Base-by-base conservation (phyloP, 495 filamentous ascomycete species). In the Aspergillus hancockii region DNA sequence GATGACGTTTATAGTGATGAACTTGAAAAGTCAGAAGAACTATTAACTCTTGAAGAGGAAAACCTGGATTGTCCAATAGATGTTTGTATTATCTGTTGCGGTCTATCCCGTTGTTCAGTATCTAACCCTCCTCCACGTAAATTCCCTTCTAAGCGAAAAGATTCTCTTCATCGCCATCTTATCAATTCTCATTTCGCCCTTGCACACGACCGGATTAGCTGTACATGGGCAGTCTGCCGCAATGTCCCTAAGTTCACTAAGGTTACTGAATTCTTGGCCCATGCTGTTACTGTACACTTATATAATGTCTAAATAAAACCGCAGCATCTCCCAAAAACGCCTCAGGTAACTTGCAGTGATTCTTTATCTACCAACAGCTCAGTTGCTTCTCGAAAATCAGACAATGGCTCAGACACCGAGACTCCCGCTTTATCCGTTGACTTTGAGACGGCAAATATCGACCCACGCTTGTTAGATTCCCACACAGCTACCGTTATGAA, bases 111-210 rank as follows among this genome's bases (percentile, higher is more conserved):
- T 45, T 59, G 51, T 49, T 71, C 57, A 45, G 19, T 55, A 30
- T 72, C 64, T 25, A 72, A 67, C 41, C 67, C 59, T 62, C 64
- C 62, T 68, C 67, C 58, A 38, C 54, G 71, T 54, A 64, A 56
- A 61, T 69, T 73, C 63, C 66, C 70, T 51, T 28, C 62, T n/a
- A 66, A 66, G 46, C 62, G 62, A 49, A 49, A 38, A 38, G 67
- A 71, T 51, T 70, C 68, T 62, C 68, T 73, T 58, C 62, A 57
- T 63, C 61, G 66, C 52, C 59, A 71, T 62, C 54, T 73, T 12
- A 73, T 70, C 38, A 56, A 67, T 46, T 64, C 47, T 55, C 59
- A 68, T 58, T 63, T 70, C 28, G 9, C 45, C 31, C 36, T 64
- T 66, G 59, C 61, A 25, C 67, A 60, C 45, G 58, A 62, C 58